Base-by-base conservation (phyloP, 208 protist genomes). In the Trypanosoma platydactyli region DNA sequence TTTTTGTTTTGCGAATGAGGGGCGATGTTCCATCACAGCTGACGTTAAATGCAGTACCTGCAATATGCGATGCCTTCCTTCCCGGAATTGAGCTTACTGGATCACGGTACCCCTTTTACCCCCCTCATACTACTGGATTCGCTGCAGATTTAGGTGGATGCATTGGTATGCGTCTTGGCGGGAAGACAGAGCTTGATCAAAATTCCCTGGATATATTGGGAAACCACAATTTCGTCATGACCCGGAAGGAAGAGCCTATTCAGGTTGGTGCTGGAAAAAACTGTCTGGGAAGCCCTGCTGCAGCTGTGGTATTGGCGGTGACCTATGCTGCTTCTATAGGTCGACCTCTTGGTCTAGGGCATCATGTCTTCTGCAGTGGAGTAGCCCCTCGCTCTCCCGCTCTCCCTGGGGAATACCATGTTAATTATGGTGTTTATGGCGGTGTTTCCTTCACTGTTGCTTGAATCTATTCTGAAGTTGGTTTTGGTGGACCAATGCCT, bases 81-180 rank as follows among this genome's bases (percentile, higher is more conserved):
- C 69, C 81, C 15, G 71, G 77, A 1, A 73, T 94, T 35, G 89
- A 88, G 51, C 46, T 95, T 45, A 79, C 71, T 51, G 89, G 89
- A 7, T 85, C 89, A 46, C 75, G 89, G 4, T 95, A 86, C 81
- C 82, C 89, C 5, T 95, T 93, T 76, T 95, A 83, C 55, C 69
- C 80, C 12, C 84, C 89, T 29, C 76, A 79, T 49, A 27, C 82
- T 29, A 65, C 68, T 15, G 82, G 78, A 27, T 79, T 86, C 50
- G 86, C 83, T 29, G 84, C 81, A 35, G 89, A 95, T 68, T 70
- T 92, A 20, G 71, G 77, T 25, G 81, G 84, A 3, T 84, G 68
- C 41, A 79, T 93, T 45, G 70, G 71, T 20, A 59, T 95, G 13
- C 27, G 55, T n/a, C 68, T 81, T 48, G 86, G 87, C 41, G 74